Evolutionary conservation across 2,329 filamentous ascomycete species (phyloP), one percentile per base, ranked within the genome.

Genomic region (Pseudogymnoascus sp.): DNA sequence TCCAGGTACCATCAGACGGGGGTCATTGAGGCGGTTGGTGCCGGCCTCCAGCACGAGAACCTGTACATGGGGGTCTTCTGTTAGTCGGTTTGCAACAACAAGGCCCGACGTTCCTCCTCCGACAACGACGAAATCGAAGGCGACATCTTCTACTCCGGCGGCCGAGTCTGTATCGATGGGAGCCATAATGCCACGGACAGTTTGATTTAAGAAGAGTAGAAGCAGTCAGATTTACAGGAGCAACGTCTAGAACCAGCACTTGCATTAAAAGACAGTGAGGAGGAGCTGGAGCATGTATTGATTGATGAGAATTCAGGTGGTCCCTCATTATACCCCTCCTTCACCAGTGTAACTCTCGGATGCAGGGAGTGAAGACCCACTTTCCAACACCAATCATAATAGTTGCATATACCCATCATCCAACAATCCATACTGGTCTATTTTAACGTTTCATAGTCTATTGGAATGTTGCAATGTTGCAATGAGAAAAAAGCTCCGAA

Each of bases 91-190:
- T 6, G 78, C 78, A 9, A 80, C 69, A 2, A 76, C 74, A 2
- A 79, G 72, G 6, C 78, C 78, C 4, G 78, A 74, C 0, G 78
- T 79, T n/a, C 78, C 78, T 5, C 78, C 78, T 10, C 78, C 78
- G 8, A 78, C 74, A 21, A 80, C 67, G 35, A 79, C 66, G 62
- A 76, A 79, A 68, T 79, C 76, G 67, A 74, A 78, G 15, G 19
- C 53, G n/a, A 17, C 57, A 9, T 17, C 35, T 10, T 60, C 57
- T n/a, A 60, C 10, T 15, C 28, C 28, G 17, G 28, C 57, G 15
- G 57, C 35, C 19, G 57, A 35, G 13, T 35, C 17, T 23, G 57
- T 33, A 38, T 60, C 57, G n/a, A 60, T 60, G 26, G 57, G 31
- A 60, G 57, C 13, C 57, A 60, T 60, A n/a, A 35, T 60, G n/a